Percentiles rank a stretch among this genome's conserved stretches.
Conservation (phyloP, 495 filamentous ascomycete species). For the Neurospora sp. region DNA sequence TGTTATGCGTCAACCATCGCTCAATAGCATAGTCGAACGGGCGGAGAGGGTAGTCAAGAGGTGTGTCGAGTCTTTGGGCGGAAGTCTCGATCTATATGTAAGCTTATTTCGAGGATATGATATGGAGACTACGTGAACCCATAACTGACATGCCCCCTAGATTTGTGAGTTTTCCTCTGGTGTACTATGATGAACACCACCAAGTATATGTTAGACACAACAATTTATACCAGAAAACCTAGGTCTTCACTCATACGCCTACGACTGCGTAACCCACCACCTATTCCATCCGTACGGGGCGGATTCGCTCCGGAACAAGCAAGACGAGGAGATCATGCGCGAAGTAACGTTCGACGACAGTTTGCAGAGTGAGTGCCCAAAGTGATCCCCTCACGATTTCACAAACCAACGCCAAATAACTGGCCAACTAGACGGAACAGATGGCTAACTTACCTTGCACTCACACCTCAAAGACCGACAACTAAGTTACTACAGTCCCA, state of each 20-base stretch:
- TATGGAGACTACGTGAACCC: neutral
- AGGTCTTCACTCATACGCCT: slow-evolving; percentile 49
- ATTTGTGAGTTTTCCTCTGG: neutral
- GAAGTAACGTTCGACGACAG: slow-evolving; percentile 57
- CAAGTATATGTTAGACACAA: neutral
- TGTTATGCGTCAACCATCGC: slow-evolving; percentile 40
- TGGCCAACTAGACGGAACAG: too few relatives aligned
- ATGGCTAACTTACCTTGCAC: neutral
- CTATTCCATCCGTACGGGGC: slow-evolving; percentile 53
- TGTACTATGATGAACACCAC: neutral
- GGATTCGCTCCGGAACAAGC: slow-evolving; percentile 38
- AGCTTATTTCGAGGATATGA: slow-evolving; percentile 5
- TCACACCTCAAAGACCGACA: slow-evolving; percentile 30
- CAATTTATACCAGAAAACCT: neutral
- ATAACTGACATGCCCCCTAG: neutral
- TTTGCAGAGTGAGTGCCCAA: slow-evolving; percentile 41
- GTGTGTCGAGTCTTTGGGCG: slow-evolving; percentile 31
- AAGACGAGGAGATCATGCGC: slow-evolving; percentile 52
- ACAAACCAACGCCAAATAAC: neutral
- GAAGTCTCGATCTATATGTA: slow-evolving; percentile 50
- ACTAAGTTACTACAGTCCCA: slow-evolving; percentile 29
- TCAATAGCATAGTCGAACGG: slow-evolving; percentile 45
- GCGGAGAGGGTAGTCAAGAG: slow-evolving; percentile 41
- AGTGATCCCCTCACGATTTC: neutral
- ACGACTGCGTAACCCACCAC: slow-evolving; percentile 56